Base-by-base conservation (phyloP, 768 basidiomycete species). In the Bullera alba region DNA sequence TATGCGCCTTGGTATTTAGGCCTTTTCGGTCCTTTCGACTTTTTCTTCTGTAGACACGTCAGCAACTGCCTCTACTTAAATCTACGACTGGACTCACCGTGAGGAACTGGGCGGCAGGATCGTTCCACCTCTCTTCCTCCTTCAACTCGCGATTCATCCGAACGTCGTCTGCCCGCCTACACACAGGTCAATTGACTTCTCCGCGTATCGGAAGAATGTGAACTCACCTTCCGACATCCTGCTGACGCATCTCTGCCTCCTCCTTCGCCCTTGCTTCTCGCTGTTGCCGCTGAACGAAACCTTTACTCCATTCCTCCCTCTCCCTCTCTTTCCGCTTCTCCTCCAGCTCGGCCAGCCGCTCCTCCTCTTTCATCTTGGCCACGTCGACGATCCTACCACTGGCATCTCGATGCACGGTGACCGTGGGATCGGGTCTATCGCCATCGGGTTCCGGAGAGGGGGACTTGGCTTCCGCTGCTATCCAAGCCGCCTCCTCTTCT, bases 221-320 rank as follows among this genome's bases (percentile, higher is more conserved):
- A 16, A 55, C 72, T 54, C 47, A 76, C 73, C 92, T 77, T 5
- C 88, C 85, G 55, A 96, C 84, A 16, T 81, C 79, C 51, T 76
- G 78, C 12, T 74, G 75, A 51, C 76, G 79, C 72, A 84, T 81
- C 60, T 80, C 82, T 71, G 87, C 83, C 63, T 87, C 68, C 51
- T 88, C 82, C 50, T 72, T 63, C 63, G 74, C 79, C 67, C 77
- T 75, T 66, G 79, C 80, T 73, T 91, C 87, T 46, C 78, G 75
- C 53, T 91, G 86, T 21, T 87, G 84, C 53, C 83, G 76, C 75
- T 97, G 95, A 32, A 90, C 85, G 29, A 97, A 65, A 26, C 95
- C 95, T 73, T 93, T 97, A 0, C 89, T 90, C 95, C 95, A 97
- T 69, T 93, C 87, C 87, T 93, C 90, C 50, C 56, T 52, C 34